phyloP scores from a whole-genome alignment of 441 rosid genomes.

The Populus trichocarpa region DNA sequence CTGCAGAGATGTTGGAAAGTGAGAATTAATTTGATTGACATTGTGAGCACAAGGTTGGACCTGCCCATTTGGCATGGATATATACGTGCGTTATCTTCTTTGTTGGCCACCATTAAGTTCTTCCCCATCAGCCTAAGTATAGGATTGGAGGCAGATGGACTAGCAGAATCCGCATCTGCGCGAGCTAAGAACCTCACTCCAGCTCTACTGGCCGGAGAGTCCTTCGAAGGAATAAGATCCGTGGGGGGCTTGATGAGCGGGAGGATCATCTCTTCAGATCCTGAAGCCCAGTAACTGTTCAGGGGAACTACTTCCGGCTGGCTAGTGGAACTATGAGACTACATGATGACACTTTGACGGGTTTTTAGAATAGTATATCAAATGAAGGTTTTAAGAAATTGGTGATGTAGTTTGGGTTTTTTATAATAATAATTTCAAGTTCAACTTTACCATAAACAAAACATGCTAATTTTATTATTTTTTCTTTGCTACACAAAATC shows the following conservation, averaged over 20 bases:
- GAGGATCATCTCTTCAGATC: constrained; percentile 29
- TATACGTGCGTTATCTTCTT: constrained; percentile 44
- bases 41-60: constrained; percentile 29
- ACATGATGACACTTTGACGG: no score
- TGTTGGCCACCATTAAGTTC: constrained; percentile 80
- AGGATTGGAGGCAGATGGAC: constrained; percentile 73
- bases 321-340: no score
- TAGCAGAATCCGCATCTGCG: constrained; percentile 34
- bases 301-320: constrained; percentile 32
- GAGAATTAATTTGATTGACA: constrained; percentile 22
- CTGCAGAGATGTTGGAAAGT: constrained; percentile 32
- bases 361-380: no score
- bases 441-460: no score
- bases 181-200: constrained; percentile 33
- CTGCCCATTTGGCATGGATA: constrained; percentile 32
- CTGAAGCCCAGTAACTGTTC: constrained; percentile 22
- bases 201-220: constrained; percentile 28
- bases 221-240: constrained; percentile 35
- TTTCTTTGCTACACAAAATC: no score
- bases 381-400: no score
- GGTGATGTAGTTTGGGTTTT: no score
- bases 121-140: constrained; percentile 94
- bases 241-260: constrained; percentile 25
- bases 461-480: no score
- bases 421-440: no score